Conservation (phyloP, 805 yeast genomes). For the Blastobotrys terrestris region DNA sequence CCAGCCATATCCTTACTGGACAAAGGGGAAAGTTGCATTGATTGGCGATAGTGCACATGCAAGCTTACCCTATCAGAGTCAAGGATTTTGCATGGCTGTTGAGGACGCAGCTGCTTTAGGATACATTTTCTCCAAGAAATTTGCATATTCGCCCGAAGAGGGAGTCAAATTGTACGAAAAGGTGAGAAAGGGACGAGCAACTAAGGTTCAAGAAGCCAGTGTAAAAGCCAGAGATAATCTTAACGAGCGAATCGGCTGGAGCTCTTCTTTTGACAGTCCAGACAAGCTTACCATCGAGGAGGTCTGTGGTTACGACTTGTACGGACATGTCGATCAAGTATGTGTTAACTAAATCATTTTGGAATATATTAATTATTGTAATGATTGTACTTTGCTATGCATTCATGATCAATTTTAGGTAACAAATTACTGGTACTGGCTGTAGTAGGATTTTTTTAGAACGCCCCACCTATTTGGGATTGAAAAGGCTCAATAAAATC, state of each 20-base stretch:
- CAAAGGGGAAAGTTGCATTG: neutral
- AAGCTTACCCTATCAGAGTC: neutral
- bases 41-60: neutral
- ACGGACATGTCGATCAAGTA: neutral
- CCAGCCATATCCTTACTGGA: neutral
- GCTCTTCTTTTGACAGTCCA: neutral
- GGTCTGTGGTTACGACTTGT: neutral
- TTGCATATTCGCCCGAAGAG: neutral
- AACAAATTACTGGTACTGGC: too few relatives aligned
- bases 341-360: neutral
- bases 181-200: neutral
- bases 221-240: neutral
- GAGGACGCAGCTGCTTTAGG: neutral
- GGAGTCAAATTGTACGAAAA: neutral
- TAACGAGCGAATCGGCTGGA: neutral
- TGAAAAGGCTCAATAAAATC: too few relatives aligned
- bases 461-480: too few relatives aligned
- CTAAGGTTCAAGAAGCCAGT: neutral
- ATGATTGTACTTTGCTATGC: too few relatives aligned
- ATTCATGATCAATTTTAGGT: too few relatives aligned
- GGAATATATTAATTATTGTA: neutral
- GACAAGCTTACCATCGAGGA: neutral
- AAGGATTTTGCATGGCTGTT: neutral
- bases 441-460: too few relatives aligned
- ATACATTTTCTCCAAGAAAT: neutral